Conservation (phyloP, 805 yeast genomes). For the Cyberlindnera mississippiensis region DNA sequence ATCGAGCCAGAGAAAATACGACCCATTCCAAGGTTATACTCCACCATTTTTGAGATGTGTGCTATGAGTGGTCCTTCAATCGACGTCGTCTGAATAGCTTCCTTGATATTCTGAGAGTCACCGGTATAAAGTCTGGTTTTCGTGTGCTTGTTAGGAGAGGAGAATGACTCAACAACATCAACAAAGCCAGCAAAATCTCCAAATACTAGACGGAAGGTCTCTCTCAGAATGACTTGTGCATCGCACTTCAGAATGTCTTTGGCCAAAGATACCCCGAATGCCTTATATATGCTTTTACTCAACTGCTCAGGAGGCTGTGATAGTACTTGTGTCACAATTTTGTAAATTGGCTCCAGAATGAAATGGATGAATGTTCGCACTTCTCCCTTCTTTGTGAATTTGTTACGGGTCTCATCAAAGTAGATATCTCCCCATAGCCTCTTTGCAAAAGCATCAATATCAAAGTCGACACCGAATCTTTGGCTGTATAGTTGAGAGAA, state of each 20-base stretch:
- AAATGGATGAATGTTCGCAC: constrained; percentile 47
- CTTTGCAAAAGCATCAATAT: constrained; percentile 40
- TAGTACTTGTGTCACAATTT: constrained; percentile 58
- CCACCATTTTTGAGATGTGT: constrained; percentile 54
- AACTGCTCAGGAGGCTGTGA: constrained; percentile 46
- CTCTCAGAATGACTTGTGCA: constrained; percentile 52
- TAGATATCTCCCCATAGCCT: constrained; percentile 78
- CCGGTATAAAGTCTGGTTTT: constrained; percentile 29
- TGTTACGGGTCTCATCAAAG: constrained; percentile 40
- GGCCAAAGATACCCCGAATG: constrained; percentile 44
- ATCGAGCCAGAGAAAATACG: constrained; percentile 62
- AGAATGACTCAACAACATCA: constrained; percentile 39
- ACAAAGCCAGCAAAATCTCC: constrained; percentile 48
- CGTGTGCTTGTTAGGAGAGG: constrained; percentile 37
- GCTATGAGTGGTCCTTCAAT: constrained; percentile 44
- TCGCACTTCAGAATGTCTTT: constrained; percentile 45
- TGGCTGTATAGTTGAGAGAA: constrained; percentile 50
- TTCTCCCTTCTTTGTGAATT: constrained; percentile 36
- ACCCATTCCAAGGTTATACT: constrained; percentile 53
- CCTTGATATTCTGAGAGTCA: constrained; percentile 18
- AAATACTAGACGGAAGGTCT: constrained; percentile 53
- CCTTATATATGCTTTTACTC: constrained; percentile 39
- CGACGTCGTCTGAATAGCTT: constrained; percentile 31
- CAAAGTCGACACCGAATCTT: constrained; percentile 30
- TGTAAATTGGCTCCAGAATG: constrained; percentile 77